Evolutionary conservation across 805 yeast genomes (phyloP).

Genomic region (Ogataea corticis): DNA sequence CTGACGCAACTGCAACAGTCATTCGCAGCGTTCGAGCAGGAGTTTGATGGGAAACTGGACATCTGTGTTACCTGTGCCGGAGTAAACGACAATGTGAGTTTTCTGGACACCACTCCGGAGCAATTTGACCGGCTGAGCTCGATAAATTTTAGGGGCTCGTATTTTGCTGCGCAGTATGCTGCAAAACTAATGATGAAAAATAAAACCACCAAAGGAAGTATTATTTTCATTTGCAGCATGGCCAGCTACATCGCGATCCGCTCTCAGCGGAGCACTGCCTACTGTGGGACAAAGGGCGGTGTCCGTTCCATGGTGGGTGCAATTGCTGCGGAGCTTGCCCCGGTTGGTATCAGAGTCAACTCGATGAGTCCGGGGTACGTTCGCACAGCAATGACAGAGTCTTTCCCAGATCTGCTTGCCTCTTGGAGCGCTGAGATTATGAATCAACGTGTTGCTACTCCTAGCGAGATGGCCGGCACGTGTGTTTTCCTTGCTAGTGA

Average conservation of each 20-base stretch:
- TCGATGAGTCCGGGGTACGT: conserved; percentile 55
- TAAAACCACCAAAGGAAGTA: conserved; percentile 14
- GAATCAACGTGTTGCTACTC: conserved; percentile 48
- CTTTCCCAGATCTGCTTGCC: conserved; percentile 24
- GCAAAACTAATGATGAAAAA: conserved; percentile 19
- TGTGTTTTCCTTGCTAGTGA: conserved; percentile 53
- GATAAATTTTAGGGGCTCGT: conserved; percentile 49
- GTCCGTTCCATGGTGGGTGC: conserved; percentile 47
- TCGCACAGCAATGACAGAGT: conserved; percentile 43
- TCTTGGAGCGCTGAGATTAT: conserved; percentile 39
- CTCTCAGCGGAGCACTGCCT: conserved; percentile 46
- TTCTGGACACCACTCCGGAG: conserved; percentile 36
- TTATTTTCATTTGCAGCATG: conserved; percentile 42
- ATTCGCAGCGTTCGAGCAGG: conserved; percentile 20
- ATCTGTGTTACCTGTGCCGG: conserved; percentile 46
- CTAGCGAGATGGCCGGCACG: conserved; percentile 53
- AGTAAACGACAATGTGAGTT: conserved; percentile 41
- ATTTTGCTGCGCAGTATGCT: conserved; percentile 32
- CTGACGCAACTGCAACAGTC: conserved; percentile 3
- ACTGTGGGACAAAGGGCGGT: conserved; percentile 51
- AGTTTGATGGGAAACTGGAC: conserved; percentile 40
- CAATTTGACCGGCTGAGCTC: conserved; percentile 13
- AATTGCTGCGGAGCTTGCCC: conserved; percentile 48
- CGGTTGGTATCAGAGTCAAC: conserved; percentile 50
- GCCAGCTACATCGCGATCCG: conserved; percentile 48